Base-by-base conservation (phyloP, 75 land plant genomes). In the Larix kaempferi region DNA sequence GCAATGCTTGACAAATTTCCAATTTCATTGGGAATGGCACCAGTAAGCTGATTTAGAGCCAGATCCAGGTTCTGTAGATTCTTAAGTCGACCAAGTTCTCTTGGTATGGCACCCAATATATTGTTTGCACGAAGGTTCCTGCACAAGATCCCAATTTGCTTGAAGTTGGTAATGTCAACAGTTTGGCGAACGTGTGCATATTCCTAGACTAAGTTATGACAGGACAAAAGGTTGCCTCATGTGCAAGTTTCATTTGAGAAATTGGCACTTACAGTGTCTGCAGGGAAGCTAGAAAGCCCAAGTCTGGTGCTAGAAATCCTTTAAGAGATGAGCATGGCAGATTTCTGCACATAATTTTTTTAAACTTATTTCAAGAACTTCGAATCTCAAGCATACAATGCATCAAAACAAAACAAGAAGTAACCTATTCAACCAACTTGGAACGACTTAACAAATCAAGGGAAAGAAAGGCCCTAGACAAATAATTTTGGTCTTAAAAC, bases 251-350 rank as follows among this genome's bases (percentile, higher is more conserved):
- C 59, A 74, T 74, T 56, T 22, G 37, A 14, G n/a, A 12, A 49
- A 56, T 4, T 26, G 27, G 33, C 52, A 29, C 89, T 17, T 87
- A 89, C 91, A 89, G 58, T 71, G 78, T 80, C 69, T 85, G 75
- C 79, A 89, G 79, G 61, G 17, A 73, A 15, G 71, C 41, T 13
- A 89, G 81, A 10, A 26, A 56, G 37, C 83, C 82, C 75, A 89
- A 37, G 11, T 87, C 84, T 59, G 79, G 85, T 25, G 85, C 77
- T 66, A 89, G 61, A 79, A 89, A 87, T n/a, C 91, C 91, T 61
- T 62, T 87, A 56, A 89, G 78, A 25, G 89, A 82, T 14, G 82
- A 78, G 39, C 77, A 67, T 22, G 87, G 76, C 54, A 89, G 76
- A 49, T 89, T 87, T 78, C 91, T 89, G 82, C 82, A 82, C 11